These are phyloP conservation scores for Pharnaceum exiguum DNA, from an alignment of 148 eudicot species.

Conservation along the genomic window DNA sequence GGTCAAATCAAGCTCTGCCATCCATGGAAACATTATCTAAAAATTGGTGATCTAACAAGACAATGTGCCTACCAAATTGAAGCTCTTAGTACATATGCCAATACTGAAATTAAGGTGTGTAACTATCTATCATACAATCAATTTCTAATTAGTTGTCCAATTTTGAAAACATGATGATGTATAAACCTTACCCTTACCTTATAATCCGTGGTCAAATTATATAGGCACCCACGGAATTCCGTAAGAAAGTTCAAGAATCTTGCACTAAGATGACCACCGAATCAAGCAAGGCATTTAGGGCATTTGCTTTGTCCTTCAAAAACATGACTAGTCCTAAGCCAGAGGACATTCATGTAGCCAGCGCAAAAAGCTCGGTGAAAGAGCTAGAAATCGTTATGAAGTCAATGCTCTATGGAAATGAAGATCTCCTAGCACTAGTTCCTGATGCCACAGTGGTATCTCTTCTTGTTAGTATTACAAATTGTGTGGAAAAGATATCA, in stretches of 20 bases:
- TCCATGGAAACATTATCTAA: conserved; percentile 27
- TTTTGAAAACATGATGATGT: no score
- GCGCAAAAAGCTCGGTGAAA: conserved; percentile 28
- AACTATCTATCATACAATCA: background rate
- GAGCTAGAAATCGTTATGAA: conserved; percentile 36
- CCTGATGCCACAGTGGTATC: conserved; percentile 40
- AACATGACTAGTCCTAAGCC: conserved; percentile 29
- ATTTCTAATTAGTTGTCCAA: no score
- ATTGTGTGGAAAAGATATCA: conserved; percentile 37
- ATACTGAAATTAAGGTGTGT: conserved; percentile 9
- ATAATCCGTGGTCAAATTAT: background rate
- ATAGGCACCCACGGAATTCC: conserved; percentile 42
- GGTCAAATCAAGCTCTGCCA: conserved; percentile 15
- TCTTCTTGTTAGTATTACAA: conserved; percentile 28
- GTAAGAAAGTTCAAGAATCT: conserved; percentile 33
- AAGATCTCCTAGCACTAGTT: conserved; percentile 30
- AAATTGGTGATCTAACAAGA: conserved; percentile 20
- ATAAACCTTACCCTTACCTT: background rate
- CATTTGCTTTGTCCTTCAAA: conserved; percentile 35
- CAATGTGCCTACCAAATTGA: conserved; percentile 29
- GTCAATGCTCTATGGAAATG: conserved; percentile 3
- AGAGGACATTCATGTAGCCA: conserved; percentile 26
- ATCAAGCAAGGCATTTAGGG: conserved; percentile 47
- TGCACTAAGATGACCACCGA: conserved; percentile 47
- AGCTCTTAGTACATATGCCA: conserved; percentile 11